Evolutionary conservation across 768 basidiomycete genomes (phyloP).

Genomic region (Mycena amicta): DNA sequence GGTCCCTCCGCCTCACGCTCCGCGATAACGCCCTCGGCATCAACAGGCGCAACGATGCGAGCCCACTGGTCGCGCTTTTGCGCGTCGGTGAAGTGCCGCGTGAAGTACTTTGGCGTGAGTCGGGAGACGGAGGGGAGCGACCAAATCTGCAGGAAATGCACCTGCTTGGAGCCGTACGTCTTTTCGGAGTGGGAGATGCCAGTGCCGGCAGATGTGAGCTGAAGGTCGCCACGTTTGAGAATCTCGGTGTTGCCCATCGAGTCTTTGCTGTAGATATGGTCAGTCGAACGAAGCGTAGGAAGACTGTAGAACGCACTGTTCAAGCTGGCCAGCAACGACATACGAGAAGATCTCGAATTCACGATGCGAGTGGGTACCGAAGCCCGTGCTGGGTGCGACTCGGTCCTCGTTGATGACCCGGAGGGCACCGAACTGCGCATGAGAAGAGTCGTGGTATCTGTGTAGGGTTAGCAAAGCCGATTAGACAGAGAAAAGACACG

Average conservation of each 20-base stretch:
- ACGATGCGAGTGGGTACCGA: conserved; percentile 81
- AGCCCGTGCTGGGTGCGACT: conserved; percentile 75
- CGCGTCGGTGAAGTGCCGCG: conserved; percentile 80
- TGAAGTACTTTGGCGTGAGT: conserved; percentile 82
- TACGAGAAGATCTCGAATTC: conserved; percentile 94
- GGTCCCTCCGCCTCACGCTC: conserved; percentile 75
- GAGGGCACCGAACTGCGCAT: conserved; percentile 60
- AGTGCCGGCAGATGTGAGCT: conserved; percentile 90
- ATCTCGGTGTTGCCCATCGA: conserved; percentile 91
- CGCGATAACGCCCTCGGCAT: conserved; percentile 54
- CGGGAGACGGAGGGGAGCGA: conserved; percentile 42
- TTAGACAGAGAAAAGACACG: conserved; percentile 30
- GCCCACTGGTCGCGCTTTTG: conserved; percentile 78
- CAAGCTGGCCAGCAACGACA: conserved; percentile 73
- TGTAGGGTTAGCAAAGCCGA: neutral
- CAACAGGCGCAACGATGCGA: conserved; percentile 75
- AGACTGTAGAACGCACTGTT: conserved; percentile 63
- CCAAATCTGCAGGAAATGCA: conserved; percentile 61
- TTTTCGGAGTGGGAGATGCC: conserved; percentile 84
- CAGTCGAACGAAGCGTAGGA: neutral
- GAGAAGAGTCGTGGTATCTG: conserved; percentile 14
- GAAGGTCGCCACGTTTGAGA: conserved; percentile 85
- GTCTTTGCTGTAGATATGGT: conserved; percentile 69
- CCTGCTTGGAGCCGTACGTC: conserved; percentile 42
- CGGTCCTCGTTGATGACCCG: conserved; percentile 94